Evolutionary conservation across 192 early-diverging fungal genomes (phyloP), one percentile per base, ranked within the genome.

Genomic region (Piromyces finnis): DNA sequence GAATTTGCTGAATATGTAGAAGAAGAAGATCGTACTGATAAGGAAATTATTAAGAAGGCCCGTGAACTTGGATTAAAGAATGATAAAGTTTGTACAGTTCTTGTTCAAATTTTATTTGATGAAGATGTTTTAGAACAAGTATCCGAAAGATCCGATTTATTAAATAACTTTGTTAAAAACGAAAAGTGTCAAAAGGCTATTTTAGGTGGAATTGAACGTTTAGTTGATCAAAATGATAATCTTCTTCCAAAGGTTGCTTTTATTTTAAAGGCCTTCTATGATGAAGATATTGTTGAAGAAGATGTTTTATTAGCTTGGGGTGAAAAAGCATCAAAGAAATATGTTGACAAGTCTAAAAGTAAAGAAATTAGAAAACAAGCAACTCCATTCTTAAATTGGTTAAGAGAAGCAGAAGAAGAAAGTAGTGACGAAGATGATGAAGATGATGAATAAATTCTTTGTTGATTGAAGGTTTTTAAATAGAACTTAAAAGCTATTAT

Each of bases 201-300:
- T 27, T 86, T 99, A 18, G 97, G 97, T 83, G 97, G 96, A 28
- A 90, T 98, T 80, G 96, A 97, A 86, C 88, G 92, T 28, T 85
- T 97, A 78, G 91, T 96, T 59, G 91, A 86, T 77, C 87, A 88
- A 29, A 86, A 86, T 78, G 81, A 81, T 83, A 95, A 93, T 88
- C 82, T 90, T 26, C 39, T 88, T 39, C 77, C 83, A 32, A 82
- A 86, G 51, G 88, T 88, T 17, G 88, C 94, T 22, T 83, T 89
- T 78, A 92, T 97, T 80, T 86, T 99, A 82, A 95, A 94, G 92
- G 90, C 89, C 12, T 88, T 98, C 77, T 98, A 95, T 84, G 92
- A 98, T 81, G 89, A 89, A 78, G 97, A 99, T 80, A 87, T 98
- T 68, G 83, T 98, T 80, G 95, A 95, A 29, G 97, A 98, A 88